Percentiles rank a stretch among this genome's conserved stretches.
phyloP scores from a whole-genome alignment of 2,329 filamentous ascomycete genomes.

The Colletotrichum siamense region DNA sequence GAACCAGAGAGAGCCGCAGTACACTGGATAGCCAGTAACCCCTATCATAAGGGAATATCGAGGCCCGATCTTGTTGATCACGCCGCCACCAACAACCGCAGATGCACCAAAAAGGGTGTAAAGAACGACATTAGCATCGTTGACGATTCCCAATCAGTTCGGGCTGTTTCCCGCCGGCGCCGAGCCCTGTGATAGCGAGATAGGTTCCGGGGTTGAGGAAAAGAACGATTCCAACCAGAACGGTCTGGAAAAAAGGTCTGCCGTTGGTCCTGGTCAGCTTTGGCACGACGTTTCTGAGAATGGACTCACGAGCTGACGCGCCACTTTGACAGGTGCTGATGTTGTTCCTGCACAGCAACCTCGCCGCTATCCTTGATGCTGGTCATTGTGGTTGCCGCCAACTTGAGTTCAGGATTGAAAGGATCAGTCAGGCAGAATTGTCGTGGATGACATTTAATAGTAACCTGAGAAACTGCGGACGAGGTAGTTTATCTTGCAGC shows the following conservation, averaged over 20 bases:
- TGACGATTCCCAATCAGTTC: background rate
- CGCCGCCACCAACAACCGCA: background rate
- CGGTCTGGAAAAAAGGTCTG: background rate
- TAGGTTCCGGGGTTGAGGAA: background rate
- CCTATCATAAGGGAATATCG: background rate
- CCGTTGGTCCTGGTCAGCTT: background rate
- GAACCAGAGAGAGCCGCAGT: background rate
- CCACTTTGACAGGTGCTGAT: background rate
- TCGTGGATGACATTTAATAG: background rate
- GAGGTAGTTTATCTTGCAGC: background rate
- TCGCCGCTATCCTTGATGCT: background rate
- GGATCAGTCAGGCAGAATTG: background rate
- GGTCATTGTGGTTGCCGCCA: background rate
- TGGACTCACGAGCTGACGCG: background rate
- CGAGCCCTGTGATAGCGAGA: background rate
- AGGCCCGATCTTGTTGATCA: background rate
- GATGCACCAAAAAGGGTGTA: background rate
- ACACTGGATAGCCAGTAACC: background rate
- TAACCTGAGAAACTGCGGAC: background rate
- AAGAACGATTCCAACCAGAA: background rate
- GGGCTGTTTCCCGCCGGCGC: background rate
- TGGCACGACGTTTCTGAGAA: background rate
- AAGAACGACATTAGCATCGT: background rate
- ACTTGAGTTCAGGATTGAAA: background rate
- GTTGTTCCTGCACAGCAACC: background rate